Evolutionary conservation across 2,329 filamentous ascomycete species (phyloP).

Genomic region (Plectosphaerella plurivora): DNA sequence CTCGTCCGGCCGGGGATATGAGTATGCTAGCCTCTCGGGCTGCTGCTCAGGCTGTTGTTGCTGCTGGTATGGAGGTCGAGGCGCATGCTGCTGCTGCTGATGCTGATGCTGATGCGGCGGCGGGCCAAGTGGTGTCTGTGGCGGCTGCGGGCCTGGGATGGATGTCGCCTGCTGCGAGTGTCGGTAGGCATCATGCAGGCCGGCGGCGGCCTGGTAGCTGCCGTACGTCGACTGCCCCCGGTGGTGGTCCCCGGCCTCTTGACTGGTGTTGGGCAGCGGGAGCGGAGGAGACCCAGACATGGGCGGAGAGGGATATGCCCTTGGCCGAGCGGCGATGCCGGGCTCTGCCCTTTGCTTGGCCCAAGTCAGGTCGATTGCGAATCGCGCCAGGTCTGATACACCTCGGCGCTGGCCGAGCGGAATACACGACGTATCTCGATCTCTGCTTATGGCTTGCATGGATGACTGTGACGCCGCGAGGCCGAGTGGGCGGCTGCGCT

Average conservation of each 20-base stretch:
- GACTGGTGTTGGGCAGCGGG: slow-evolving; percentile 50
- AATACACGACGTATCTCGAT: slow-evolving; percentile 36
- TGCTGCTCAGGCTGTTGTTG: slow-evolving; percentile 17
- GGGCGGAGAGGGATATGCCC: slow-evolving; percentile 68
- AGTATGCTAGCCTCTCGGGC: slow-evolving; percentile 33
- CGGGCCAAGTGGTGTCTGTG: slow-evolving; percentile 10
- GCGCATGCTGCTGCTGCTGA: slow-evolving; percentile 18
- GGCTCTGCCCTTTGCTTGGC: slow-evolving; percentile 44
- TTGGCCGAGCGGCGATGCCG: slow-evolving; percentile 47
- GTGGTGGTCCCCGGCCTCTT: slow-evolving; percentile 49
- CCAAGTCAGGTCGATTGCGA: slow-evolving; percentile 52
- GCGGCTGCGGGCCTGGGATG: slow-evolving; percentile 19
- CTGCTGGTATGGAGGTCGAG: slow-evolving; percentile 23
- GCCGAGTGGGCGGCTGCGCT: slow-evolving; percentile 11
- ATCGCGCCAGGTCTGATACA: slow-evolving; percentile 48
- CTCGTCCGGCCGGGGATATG: slow-evolving; percentile 33
- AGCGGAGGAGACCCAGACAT: slow-evolving; percentile 66
- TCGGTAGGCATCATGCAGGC: slow-evolving; percentile 46
- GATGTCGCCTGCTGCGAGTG: slow-evolving; percentile 26
- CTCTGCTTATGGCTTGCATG: slow-evolving; percentile 51
- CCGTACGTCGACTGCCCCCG: slow-evolving; percentile 22
- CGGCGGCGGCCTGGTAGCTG: slow-evolving; percentile 37
- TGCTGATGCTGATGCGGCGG: slow-evolving; percentile 23
- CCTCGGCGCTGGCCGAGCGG: slow-evolving; percentile 57
- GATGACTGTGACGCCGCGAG: slow-evolving; percentile 24